Evolutionary conservation across 2,329 filamentous ascomycete species (phyloP), one percentile per base, ranked within the genome.

Genomic region (Bipolaris cookei): DNA sequence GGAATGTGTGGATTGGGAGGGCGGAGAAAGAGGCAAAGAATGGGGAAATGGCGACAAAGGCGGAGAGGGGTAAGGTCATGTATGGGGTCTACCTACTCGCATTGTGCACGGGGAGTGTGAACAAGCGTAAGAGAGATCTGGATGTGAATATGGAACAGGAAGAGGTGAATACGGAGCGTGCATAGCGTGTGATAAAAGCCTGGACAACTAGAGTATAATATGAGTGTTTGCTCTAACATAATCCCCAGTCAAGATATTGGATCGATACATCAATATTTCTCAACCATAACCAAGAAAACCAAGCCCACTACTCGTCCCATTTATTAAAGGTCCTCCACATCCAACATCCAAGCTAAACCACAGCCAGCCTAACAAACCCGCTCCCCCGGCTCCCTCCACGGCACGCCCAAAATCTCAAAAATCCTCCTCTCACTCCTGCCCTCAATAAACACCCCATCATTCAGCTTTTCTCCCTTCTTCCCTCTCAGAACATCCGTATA

Each of bases 401-500:
- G 87, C n/a, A 97, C 91, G 0, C 89, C 90, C 53, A 97, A 76
- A 8, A 88, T 80, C 77, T 90, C 88, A 74, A 97, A 97, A 35
- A 97, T 97, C 71, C 78, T 86, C 79, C 80, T 88, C 82, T 97
- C 92, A 66, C 90, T 84, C 56, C 81, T 81, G 0, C 89, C 88
- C 77, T 96, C 92, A 0, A 96, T 75, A 67, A 96, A 71, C 51
- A 82, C 83, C 0, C 91, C 91, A 58, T 89, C 84, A 1, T 83
- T 89, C 32, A 90, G 54, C 78, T 87, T 91, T 54, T 80, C 78
- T 42, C 88, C 74, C 1, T 81, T 79, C 28, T 76, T 78, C 0
- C 85, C 86, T 38, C 87, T 80, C 73, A 90, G 80, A 1, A 91
- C 87, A 73, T 91, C 84, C 65, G 81, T 84, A 67, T 88, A 97